Conservation (phyloP, 2,329 filamentous ascomycete genomes). For the Pezicula rhizophila region DNA sequence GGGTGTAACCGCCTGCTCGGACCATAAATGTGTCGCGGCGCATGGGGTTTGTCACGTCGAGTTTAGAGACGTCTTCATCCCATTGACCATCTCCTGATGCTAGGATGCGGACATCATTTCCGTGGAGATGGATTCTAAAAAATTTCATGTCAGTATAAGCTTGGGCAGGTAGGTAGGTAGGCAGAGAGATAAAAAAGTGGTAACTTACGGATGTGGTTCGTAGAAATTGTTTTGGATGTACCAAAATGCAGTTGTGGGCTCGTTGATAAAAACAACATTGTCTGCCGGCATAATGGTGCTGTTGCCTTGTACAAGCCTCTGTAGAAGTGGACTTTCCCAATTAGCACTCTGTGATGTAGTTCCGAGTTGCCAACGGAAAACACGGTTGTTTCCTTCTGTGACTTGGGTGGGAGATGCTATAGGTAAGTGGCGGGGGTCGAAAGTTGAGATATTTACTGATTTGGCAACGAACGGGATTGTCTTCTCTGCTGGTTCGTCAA, state of each 20-base stretch:
- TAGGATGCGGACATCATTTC: slow-evolving; percentile 39
- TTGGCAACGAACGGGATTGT: slow-evolving; percentile 14
- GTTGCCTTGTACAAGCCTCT: slow-evolving; percentile 4
- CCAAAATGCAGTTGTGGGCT: not conserved
- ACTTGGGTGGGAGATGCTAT: not conserved
- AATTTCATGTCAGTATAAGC: not conserved
- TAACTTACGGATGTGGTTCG: not conserved
- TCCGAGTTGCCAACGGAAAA: slow-evolving; percentile 40
- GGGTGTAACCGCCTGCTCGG: slow-evolving; percentile 4
- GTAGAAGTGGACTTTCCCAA: slow-evolving; percentile 37
- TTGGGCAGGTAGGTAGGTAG: not conserved
- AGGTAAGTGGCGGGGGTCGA: slow-evolving; percentile 14
- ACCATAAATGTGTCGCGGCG: slow-evolving; percentile 44
- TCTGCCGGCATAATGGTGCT: not conserved
- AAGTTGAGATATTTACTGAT: not conserved
- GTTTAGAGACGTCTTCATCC: not conserved
- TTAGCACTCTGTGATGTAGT: slow-evolving; percentile 37
- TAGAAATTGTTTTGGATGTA: not conserved
- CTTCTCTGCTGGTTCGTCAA: slow-evolving; percentile 12
- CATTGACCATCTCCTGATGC: slow-evolving; percentile 36
- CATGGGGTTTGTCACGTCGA: slow-evolving; percentile 35
- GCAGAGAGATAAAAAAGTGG: not conserved
- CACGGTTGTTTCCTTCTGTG: slow-evolving; percentile 14
- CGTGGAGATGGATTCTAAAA: slow-evolving; percentile 36
- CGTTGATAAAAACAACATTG: not conserved